Evolutionary conservation across 495 filamentous ascomycete species (phyloP).

Genomic region (Baudoinia panamericana): DNA sequence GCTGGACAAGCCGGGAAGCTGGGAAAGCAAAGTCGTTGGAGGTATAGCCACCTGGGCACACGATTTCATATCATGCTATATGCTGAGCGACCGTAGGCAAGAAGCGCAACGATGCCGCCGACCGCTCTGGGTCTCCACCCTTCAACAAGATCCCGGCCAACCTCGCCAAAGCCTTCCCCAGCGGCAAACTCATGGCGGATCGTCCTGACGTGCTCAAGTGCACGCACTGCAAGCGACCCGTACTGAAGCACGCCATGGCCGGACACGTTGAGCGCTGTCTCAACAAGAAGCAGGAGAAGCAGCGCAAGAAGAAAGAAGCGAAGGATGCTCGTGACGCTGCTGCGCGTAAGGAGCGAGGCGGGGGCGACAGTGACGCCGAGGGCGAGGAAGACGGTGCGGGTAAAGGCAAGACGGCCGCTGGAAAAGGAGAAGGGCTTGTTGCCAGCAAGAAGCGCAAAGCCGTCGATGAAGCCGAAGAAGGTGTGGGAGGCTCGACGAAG

Average conservation of each 20-base stretch:
- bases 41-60: conserved; percentile 4
- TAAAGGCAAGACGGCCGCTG: conserved; percentile 58
- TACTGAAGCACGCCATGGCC: conserved; percentile 25
- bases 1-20: conserved; percentile 14
- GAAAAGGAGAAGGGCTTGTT: conserved; percentile 58
- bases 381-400: conserved; percentile 42
- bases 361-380: conserved; percentile 24
- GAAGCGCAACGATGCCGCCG: conserved; percentile 12
- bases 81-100: too few relatives aligned
- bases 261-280: conserved; percentile 32
- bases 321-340: conserved; percentile 41
- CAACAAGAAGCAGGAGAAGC: conserved; percentile 37
- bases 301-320: conserved; percentile 35
- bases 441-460: conserved; percentile 77
- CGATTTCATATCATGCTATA: not conserved
- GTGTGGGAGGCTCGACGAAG: conserved; percentile 30
- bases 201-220: conserved; percentile 29
- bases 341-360: conserved; percentile 31
- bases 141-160: conserved; percentile 63
- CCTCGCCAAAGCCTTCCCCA: conserved; percentile 56
- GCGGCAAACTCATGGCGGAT: conserved; percentile 47
- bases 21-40: conserved; percentile 10
- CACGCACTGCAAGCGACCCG: conserved; percentile 34
- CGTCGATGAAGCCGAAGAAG: conserved; percentile 53
- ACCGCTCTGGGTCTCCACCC: conserved; percentile 39